phyloP scores from a whole-genome alignment of 169 alveolate species.

The Plasmodium inui region DNA sequence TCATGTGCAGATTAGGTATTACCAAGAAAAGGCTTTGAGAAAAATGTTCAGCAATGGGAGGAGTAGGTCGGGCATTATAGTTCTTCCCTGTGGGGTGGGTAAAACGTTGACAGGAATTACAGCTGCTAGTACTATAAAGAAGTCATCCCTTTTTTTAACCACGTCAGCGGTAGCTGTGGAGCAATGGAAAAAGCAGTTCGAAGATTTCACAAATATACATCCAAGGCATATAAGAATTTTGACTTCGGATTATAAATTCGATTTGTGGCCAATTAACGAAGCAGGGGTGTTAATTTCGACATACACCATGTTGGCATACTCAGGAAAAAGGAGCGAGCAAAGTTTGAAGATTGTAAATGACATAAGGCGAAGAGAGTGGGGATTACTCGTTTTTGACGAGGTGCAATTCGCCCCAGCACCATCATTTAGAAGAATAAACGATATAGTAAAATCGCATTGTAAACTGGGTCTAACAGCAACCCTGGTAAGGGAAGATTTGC shows the following conservation, averaged over 20 bases:
- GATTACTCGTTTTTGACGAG: conserved; percentile 97
- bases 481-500: conserved; percentile 98
- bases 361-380: conserved; percentile 96
- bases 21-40: conserved; percentile 95
- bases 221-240: conserved; percentile 91
- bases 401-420: conserved; percentile 99
- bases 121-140: conserved; percentile 97
- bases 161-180: conserved; percentile 95
- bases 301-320: conserved; percentile 95
- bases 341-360: conserved; percentile 89
- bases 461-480: conserved; percentile 99
- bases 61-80: conserved; percentile 99
- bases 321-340: conserved; percentile 92
- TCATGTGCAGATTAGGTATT: conserved; percentile 93
- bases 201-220: conserved; percentile 92
- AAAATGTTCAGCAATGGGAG: conserved; percentile 98
- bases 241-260: conserved; percentile 96
- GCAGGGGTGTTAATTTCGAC: conserved; percentile 97
- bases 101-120: conserved; percentile 99
- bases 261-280: conserved; percentile 88
- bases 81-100: conserved; percentile 99
- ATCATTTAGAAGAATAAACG: conserved; percentile 93
- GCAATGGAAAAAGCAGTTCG: conserved; percentile 92
- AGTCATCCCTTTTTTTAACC: conserved; percentile 93
- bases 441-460: conserved; percentile 93